Evolutionary conservation across 2,329 filamentous ascomycete genomes (phyloP), one percentile per base, ranked within the genome.

Genomic region (Aspergillus pseudoglaucus): DNA sequence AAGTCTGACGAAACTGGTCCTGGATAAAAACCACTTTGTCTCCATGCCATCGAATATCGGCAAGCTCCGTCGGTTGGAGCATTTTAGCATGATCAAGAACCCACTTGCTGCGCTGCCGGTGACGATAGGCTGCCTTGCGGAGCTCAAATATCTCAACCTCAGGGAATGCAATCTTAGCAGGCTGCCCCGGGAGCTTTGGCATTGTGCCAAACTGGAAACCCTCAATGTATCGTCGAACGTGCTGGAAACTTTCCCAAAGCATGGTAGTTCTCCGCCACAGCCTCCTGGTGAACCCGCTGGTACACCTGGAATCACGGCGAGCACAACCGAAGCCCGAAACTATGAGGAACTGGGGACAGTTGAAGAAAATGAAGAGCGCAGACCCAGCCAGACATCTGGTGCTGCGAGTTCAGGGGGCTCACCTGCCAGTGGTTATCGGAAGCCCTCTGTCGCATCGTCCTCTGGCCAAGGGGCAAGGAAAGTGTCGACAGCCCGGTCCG

Each of bases 191-290:
- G 93, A 98, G 63, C 79, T 98, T n/a, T 98, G 93, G 93, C 91
- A 88, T 76, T 91, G 91, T 45, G 85, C 85, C 58, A 90, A 86
- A 63, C 71, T 98, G 47, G 90, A 97, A 67, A 91, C 86, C 0
- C 79, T 98, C 50, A 98, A 98, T 59, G 84, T 95, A 10, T 97
- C 91, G 0, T 96, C 93, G 9, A 98, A 98, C 58, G 85, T 97
- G 6, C 76, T 98, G 17, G 86, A 90, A 44, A 83, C 81, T 37
- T 97, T 98, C 63, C 93, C 93, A 1, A 96, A 95, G 63, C 88
- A 88, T 18, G 75, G 76, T 41, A 69, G 67, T 25, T 79, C 84
- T 1, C 85, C 85, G 7, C 82, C 88, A 42, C 74, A 82, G 42
- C 80, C 83, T 15, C 82, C 85, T 44, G 68, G 78, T 10, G 69